Evolutionary conservation across 2,329 filamentous ascomycete species (phyloP), one percentile per base, ranked within the genome.

Genomic region (Ceratocystis variospora): DNA sequence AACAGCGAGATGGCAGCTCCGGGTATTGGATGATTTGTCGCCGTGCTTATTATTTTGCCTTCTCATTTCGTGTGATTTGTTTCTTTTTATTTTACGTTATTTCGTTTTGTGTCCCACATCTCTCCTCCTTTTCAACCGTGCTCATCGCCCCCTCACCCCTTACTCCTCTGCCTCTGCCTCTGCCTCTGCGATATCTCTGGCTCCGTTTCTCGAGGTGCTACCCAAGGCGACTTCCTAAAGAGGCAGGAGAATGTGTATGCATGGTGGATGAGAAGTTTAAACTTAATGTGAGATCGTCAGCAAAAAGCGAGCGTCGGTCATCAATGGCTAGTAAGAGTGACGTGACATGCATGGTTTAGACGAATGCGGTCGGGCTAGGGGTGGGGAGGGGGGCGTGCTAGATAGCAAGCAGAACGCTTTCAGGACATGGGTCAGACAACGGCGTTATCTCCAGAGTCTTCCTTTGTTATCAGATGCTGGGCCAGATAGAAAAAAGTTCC

Each of bases 221-320:
- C 45, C n/a, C 48, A 19, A 37, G 28, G 17, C 44, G 33, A 61
- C 50, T 66, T 61, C 66, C 66, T 28, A 63, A 61, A 68, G 62
- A 61, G 66, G 66, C 61, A 68, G 66, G 66, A 68, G 66, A 57
- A 59, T 53, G 55, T 48, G 57, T 3, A 15, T 15, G 10, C 48
- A 5, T 53, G 22, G 48, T 25, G 15, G 22, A 19, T 25, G 5
- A 19, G 22, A 53, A 53, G 48, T 53, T 53, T 53, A 53, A 53
- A 53, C 19, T 53, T 53, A 28, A 53, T 53, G 48, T 53, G 22
- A 53, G 22, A 53, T 53, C 48, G 48, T 25, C 8, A 28, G 10
- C 48, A 28, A 10, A 25, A 22, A 25, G 48, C 22, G 12, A 41
- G 37, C 37, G 12, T 41, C 10, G 37, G 12, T 15, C 10, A 41